A percentile compares a stretch with the other conserved stretches of the same genome.
phyloP scores from a whole-genome alignment of 148 eudicot species.

The Amaranthus hypochondriacus region DNA sequence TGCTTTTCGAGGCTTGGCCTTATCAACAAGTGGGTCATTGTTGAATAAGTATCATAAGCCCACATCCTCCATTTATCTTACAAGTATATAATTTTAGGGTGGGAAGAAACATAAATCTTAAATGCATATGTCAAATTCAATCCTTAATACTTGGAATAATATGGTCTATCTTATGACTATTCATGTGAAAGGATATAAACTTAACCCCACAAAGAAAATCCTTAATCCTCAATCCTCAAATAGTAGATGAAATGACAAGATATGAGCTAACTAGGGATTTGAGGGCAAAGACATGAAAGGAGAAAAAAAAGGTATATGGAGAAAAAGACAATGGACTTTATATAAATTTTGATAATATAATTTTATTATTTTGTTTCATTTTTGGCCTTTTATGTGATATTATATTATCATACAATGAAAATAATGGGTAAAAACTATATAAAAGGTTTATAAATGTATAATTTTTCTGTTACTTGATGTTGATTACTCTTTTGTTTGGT shows the following conservation, averaged over 20 bases:
- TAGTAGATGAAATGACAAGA: conserved; percentile 16
- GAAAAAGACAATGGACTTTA: background rate
- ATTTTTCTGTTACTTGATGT: background rate
- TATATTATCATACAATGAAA: background rate
- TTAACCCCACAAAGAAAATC: conserved; percentile 1
- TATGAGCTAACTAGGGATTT: background rate
- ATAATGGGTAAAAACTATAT: background rate
- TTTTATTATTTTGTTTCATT: background rate
- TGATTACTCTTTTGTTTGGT: background rate
- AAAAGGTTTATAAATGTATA: background rate
- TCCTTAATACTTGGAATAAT: conserved; percentile 12
- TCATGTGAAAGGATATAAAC: background rate
- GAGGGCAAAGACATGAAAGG: conserved; percentile 2
- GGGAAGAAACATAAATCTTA: background rate
- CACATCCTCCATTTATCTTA: background rate
- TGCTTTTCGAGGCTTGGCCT: conserved; percentile 2
- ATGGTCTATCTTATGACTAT: background rate
- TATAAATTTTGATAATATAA: background rate
- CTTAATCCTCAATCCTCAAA: background rate
- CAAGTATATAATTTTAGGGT: background rate
- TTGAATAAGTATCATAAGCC: background rate
- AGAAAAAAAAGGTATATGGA: background rate
- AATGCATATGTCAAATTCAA: conserved; percentile 7
- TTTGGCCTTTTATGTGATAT: background rate
- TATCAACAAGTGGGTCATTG: conserved; percentile 20